These are phyloP conservation scores for Sicyos baderoa DNA, from an alignment of 306 rosid genomes.

Conservation along the genomic window DNA sequence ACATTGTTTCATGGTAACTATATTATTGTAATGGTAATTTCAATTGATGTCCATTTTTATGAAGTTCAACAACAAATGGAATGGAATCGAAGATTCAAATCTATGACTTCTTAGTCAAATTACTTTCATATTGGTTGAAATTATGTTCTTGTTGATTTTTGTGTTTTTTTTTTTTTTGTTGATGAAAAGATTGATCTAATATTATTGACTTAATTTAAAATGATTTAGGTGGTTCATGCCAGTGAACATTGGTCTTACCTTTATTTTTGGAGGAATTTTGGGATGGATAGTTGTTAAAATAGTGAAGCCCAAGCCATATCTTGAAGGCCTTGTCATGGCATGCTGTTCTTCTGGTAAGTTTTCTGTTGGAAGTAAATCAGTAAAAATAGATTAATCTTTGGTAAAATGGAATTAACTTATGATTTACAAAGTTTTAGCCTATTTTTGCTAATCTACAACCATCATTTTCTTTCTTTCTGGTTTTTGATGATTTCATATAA, in stretches of 20 bases:
- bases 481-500: neutral
- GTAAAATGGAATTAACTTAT: too few species aligned
- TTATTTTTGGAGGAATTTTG: slow-evolving; percentile 59
- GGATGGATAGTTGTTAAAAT: slow-evolving; percentile 76
- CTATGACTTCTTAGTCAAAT: too few species aligned
- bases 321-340: slow-evolving; percentile 76
- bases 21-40: too few species aligned
- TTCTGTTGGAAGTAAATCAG: neutral
- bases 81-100: too few species aligned
- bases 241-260: slow-evolving; percentile 60
- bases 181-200: neutral
- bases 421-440: too few species aligned
- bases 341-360: slow-evolving; percentile 60
- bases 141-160: too few species aligned
- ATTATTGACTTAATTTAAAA: neutral
- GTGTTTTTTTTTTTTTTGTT: too few species aligned
- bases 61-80: too few species aligned
- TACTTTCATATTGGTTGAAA: too few species aligned
- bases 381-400: too few species aligned
- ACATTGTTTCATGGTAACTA: slow-evolving; percentile 72
- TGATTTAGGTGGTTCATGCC: slow-evolving; percentile 91
- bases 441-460: too few species aligned
- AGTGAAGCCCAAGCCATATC: slow-evolving; percentile 57
- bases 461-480: neutral
- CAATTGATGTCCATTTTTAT: too few species aligned